A percentile compares a stretch with the other conserved stretches of the same genome.
These are phyloP conservation scores for Chamaecrista fasciculata DNA, from an alignment of 306 rosid species.

Conservation along the genomic window DNA sequence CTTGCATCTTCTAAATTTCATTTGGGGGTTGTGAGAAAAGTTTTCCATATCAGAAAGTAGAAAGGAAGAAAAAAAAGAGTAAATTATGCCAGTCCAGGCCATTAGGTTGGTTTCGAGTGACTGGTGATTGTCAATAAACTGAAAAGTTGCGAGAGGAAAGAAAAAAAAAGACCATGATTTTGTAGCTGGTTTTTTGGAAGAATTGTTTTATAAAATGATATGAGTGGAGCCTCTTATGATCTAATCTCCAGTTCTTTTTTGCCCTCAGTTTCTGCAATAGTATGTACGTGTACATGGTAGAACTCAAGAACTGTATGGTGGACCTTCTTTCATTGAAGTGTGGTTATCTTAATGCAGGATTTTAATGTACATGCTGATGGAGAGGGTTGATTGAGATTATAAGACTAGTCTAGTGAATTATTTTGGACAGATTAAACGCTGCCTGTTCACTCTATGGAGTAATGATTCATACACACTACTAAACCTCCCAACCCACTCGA, in stretches of 20 bases:
- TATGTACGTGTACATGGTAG: background rate
- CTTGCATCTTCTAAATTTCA: background rate
- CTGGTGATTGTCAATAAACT: conserved; percentile 79
- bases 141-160: conserved; percentile 25
- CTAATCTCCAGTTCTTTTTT: conserved; percentile 4
- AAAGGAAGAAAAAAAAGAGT: conserved; percentile 9
- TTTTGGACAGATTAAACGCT: background rate
- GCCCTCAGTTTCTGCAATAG: background rate
- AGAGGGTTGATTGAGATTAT: background rate
- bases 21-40: conserved; percentile 47
- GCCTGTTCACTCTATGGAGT: background rate
- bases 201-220: conserved; percentile 40
- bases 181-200: conserved; percentile 54
- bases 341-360: background rate
- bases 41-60: conserved; percentile 28
- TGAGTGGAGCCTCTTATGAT: conserved; percentile 28
- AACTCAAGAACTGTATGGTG: background rate
- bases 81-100: conserved; percentile 94
- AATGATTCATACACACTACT: background rate
- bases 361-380: background rate
- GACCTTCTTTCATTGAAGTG: background rate
- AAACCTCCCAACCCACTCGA: background rate
- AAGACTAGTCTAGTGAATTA: background rate
- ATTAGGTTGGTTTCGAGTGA: conserved; percentile 63
- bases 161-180: conserved; percentile 25